Base-by-base conservation (phyloP, 768 basidiomycete species). In the Hygrophoropsis aurantiaca region DNA sequence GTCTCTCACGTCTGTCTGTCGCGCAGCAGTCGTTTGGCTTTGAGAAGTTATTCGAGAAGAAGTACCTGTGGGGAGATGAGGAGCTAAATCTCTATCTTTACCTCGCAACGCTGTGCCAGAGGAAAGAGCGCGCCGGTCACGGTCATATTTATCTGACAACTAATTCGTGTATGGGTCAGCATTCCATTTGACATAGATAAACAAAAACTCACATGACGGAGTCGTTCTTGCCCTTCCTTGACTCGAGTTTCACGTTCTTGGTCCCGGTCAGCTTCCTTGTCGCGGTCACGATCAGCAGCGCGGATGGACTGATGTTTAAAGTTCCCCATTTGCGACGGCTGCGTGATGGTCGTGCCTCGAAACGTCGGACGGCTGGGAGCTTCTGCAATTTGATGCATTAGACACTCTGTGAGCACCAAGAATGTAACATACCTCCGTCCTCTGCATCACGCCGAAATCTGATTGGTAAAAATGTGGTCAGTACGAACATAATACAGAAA, bases 271-370 rank as follows among this genome's bases (percentile, higher is more conserved):
- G 64, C 60, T 19, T 81, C 65, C 44, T 58, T 61, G 37, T 69
- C 80, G 40, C 75, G 70, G 45, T 78, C 76, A 32, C 84, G 78
- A 62, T 88, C 87, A 35, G 70, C 74, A 13, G 79, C 72, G 44
- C 88, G 86, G 56, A 85, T 68, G 10, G 90, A 89, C 55, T 93
- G 90, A 58, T 92, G 90, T 61, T 90, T 88, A 66, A 93, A 93
- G 61, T 90, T 91, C 40, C 90, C 90, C 90, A 93, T 93, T 69
- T 92, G 90, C 27, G 90, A 89, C 21, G 89, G 87, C 57, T 93
- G 90, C 20, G 87, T 79, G 40, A 87, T 57, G 20, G 66, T 53
- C 11, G 66, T 74, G 11, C 87, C 77, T 24, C 87, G 81, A 60
- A 90, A 91, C 6, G 82, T 75, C 20, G 85, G 79, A 47, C 90